These are phyloP conservation scores for Nannochloropsis oceanica DNA, from an alignment of 108 stramenopile genomes.

Conservation along the genomic window DNA sequence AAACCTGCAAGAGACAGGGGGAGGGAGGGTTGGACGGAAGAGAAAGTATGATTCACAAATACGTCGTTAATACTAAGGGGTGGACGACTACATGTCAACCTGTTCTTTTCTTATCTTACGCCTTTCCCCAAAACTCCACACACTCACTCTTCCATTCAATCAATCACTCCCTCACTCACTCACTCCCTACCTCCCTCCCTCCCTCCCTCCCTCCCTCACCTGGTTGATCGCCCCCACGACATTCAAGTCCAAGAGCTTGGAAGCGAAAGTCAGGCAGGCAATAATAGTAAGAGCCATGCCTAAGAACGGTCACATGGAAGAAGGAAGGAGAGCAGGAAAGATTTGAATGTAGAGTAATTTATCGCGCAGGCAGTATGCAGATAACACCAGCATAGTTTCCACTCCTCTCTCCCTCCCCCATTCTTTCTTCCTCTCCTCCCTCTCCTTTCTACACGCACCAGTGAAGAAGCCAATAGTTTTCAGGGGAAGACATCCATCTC, in stretches of 20 bases:
- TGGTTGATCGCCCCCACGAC: not conserved
- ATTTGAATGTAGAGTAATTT: not conserved
- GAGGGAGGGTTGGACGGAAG: not conserved
- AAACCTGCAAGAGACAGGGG: not conserved
- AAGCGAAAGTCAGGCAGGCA: not conserved
- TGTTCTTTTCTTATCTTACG: too few relatives aligned
- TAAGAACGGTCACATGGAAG: not conserved
- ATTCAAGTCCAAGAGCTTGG: not conserved
- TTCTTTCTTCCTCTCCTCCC: not conserved
- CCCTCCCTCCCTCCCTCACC: not conserved
- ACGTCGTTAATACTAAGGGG: too few relatives aligned
- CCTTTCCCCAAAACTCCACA: too few relatives aligned
- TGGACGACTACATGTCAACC: too few relatives aligned
- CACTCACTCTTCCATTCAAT: not conserved
- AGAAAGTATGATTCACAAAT: not conserved
- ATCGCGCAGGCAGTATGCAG: too few relatives aligned
- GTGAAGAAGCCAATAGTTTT: not conserved
- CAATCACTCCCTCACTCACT: not conserved
- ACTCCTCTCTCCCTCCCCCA: not conserved
- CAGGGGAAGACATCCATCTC: not conserved
- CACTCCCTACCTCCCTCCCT: not conserved
- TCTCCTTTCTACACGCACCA: not conserved
- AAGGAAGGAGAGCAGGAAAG: not conserved
- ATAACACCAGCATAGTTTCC: too few relatives aligned
- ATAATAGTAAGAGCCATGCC: not conserved